These are phyloP conservation scores for Phaeosphaeria sp. DNA, from an alignment of 2,329 filamentous ascomycete species.

Conservation along the genomic window DNA sequence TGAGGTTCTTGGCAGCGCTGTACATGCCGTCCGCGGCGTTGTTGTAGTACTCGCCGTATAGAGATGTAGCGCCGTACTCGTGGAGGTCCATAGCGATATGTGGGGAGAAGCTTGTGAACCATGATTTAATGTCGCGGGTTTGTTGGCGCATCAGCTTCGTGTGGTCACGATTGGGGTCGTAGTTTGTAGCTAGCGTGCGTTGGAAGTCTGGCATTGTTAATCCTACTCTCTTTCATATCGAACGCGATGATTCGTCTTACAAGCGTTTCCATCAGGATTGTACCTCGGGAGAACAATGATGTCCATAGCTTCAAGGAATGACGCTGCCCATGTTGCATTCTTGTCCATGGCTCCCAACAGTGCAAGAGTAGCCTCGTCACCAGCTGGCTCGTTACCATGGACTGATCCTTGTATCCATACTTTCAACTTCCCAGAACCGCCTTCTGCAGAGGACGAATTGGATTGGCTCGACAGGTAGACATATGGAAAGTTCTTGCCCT, in stretches of 20 bases:
- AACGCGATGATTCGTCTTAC: not conserved
- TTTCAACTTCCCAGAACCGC: slow-evolving; percentile 33
- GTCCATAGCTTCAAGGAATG: slow-evolving; percentile 41
- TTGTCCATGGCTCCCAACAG: slow-evolving; percentile 44
- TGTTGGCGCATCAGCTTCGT: slow-evolving; percentile 45
- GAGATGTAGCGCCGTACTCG: slow-evolving; percentile 38
- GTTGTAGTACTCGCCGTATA: slow-evolving; percentile 37
- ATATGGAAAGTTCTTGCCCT: slow-evolving; percentile 42
- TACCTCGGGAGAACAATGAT: slow-evolving; percentile 45
- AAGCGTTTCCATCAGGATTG: slow-evolving; percentile 47
- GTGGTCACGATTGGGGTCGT: slow-evolving; percentile 48
- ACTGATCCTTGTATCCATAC: slow-evolving; percentile 48
- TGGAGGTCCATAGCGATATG: slow-evolving; percentile 48
- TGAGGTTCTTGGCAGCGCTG: slow-evolving; percentile 46
- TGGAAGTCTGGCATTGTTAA: slow-evolving; percentile 33
- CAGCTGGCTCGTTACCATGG: slow-evolving; percentile 49
- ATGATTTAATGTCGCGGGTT: slow-evolving; percentile 43
- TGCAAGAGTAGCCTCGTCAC: slow-evolving; percentile 44
- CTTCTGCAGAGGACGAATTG: slow-evolving; percentile 8
- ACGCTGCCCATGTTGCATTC: slow-evolving; percentile 39
- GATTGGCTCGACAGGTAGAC: slow-evolving; percentile 31
- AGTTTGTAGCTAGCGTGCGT: slow-evolving; percentile 43
- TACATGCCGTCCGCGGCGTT: slow-evolving; percentile 46
- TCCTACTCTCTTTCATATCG: not conserved
- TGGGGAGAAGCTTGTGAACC: slow-evolving; percentile 38